These are phyloP conservation scores for Lasiodiplodia hormozganensis DNA, from an alignment of 2,329 filamentous ascomycete species.

Conservation along the genomic window DNA sequence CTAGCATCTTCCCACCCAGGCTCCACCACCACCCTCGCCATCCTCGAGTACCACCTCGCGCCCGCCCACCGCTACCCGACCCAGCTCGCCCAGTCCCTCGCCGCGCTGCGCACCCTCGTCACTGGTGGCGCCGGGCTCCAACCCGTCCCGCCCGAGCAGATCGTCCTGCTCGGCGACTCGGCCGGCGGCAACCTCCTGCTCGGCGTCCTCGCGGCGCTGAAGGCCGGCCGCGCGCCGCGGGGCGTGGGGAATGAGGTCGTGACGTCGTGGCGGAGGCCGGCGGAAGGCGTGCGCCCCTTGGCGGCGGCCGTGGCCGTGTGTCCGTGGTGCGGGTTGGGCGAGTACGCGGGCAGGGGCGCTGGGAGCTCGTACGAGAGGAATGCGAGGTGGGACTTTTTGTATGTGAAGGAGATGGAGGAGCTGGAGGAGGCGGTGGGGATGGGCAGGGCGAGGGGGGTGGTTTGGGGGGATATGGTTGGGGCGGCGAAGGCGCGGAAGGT, in stretches of 20 bases:
- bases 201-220: constrained; percentile 47
- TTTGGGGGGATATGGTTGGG: constrained; percentile 11
- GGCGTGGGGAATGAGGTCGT: background rate
- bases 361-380: background rate
- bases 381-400: constrained; percentile 5
- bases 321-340: background rate
- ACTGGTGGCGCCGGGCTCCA: constrained; percentile 25
- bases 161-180: constrained; percentile 55
- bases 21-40: constrained; percentile 55
- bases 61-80: constrained; percentile 49
- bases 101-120: constrained; percentile 46
- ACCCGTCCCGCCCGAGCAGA: constrained; percentile 39
- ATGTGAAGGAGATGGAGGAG: background rate
- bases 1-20: constrained; percentile 31
- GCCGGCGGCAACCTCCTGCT: constrained; percentile 55
- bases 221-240: constrained; percentile 33
- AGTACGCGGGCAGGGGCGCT: background rate
- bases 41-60: constrained; percentile 61
- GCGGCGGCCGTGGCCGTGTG: constrained; percentile 3
- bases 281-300: background rate
- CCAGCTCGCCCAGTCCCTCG: constrained; percentile 51
- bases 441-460: background rate
- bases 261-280: background rate
- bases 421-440: background rate
- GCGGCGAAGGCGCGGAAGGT: background rate